These are phyloP conservation scores for Vitis hybrid DNA, from an alignment of 177 flowering plant species.

Conservation along the genomic window DNA sequence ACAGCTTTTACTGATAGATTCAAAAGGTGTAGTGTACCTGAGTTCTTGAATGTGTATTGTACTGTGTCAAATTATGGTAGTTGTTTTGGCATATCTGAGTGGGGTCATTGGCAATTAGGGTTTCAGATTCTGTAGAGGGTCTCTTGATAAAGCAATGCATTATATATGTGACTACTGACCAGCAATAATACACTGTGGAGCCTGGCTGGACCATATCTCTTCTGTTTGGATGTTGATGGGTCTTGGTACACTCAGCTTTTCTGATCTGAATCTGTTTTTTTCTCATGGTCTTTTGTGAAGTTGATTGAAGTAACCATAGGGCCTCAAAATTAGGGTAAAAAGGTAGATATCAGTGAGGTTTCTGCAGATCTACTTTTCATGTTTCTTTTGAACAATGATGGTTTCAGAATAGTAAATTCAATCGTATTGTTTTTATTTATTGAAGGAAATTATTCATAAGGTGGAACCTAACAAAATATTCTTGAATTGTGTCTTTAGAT, in stretches of 20 bases:
- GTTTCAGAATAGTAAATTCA: too few relatives aligned
- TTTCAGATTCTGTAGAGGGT: neutral
- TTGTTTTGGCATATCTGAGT: constrained; percentile 10
- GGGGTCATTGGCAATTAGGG: constrained; percentile 6
- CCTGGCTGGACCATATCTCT: neutral
- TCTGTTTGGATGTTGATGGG: neutral
- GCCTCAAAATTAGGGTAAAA: neutral
- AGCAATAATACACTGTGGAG: constrained; percentile 25
- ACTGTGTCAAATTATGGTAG: constrained; percentile 5
- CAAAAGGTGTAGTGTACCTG: neutral
- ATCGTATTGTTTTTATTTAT: too few relatives aligned
- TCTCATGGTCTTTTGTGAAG: neutral
- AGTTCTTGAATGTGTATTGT: neutral
- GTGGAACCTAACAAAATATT: too few relatives aligned
- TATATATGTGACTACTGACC: constrained; percentile 6
- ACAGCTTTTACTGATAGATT: neutral
- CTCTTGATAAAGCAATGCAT: neutral
- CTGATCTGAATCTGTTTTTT: neutral
- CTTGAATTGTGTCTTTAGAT: too few relatives aligned
- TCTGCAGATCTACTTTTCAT: too few relatives aligned
- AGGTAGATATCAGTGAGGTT: too few relatives aligned
- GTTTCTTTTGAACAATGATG: too few relatives aligned
- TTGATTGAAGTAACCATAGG: neutral
- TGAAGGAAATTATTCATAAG: too few relatives aligned
- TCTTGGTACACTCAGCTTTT: neutral